These are phyloP conservation scores for Sherardia arvensis DNA, from an alignment of 257 asterid genomes.

Conservation along the genomic window DNA sequence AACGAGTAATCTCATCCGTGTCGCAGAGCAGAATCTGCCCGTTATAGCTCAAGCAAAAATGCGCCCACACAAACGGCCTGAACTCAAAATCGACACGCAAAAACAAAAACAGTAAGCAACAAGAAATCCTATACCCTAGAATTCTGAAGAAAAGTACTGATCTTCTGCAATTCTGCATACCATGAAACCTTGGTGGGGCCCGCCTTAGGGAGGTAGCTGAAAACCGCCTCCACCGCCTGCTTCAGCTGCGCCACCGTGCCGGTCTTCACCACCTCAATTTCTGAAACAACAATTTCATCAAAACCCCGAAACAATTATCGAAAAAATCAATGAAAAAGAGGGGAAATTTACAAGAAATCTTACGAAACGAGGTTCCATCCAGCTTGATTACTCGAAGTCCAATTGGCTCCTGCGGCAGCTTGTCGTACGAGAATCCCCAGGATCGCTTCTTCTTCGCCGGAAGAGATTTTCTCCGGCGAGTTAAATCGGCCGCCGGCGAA, in stretches of 20 bases:
- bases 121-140: no score
- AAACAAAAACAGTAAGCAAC: neutral
- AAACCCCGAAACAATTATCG: neutral
- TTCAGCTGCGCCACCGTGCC: slow-evolving; percentile 70
- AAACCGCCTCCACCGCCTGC: slow-evolving; percentile 69
- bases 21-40: slow-evolving; percentile 52
- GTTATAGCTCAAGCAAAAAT: slow-evolving; percentile 65
- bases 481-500: slow-evolving; percentile 6
- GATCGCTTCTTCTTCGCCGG: slow-evolving; percentile 4
- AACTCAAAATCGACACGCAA: neutral
- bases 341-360: neutral
- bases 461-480: slow-evolving; percentile 10
- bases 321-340: neutral
- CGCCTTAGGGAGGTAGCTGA: slow-evolving; percentile 51
- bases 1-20: slow-evolving; percentile 36
- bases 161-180: slow-evolving; percentile 35
- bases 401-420: slow-evolving; percentile 49
- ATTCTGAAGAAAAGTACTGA: neutral
- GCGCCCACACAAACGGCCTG: slow-evolving; percentile 55
- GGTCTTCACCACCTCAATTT: slow-evolving; percentile 47
- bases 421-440: slow-evolving; percentile 34
- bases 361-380: slow-evolving; percentile 78
- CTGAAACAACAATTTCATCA: slow-evolving; percentile 21
- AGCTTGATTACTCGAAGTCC: slow-evolving; percentile 58
- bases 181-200: slow-evolving; percentile 73